Conservation (phyloP, 495 filamentous ascomycete species). For the Cercophora scortea region DNA sequence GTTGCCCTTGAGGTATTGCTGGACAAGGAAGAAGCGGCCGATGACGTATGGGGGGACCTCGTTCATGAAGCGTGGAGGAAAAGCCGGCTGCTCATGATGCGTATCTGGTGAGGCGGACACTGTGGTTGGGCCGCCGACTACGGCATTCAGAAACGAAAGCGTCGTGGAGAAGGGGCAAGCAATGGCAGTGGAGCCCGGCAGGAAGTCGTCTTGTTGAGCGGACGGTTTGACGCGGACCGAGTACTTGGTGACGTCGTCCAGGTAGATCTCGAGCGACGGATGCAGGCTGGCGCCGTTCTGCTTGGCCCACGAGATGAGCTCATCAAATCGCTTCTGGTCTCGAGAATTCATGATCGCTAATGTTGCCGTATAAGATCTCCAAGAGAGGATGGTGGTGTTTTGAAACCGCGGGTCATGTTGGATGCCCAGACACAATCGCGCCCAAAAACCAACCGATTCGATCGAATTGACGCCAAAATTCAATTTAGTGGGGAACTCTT, state of each 20-base stretch:
- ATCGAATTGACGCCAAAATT: too few relatives aligned
- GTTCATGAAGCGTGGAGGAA: constrained; percentile 31
- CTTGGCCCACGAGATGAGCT: constrained; percentile 27
- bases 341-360: too few relatives aligned
- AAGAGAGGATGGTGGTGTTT: too few relatives aligned
- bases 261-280: constrained; percentile 35
- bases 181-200: constrained; percentile 26
- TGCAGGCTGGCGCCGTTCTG: constrained; percentile 30
- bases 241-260: constrained; percentile 31
- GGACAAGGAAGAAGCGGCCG: constrained; percentile 41
- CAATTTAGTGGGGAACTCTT: too few relatives aligned
- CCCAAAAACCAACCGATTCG: too few relatives aligned
- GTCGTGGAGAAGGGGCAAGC: constrained; percentile 30
- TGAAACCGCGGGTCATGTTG: too few relatives aligned
- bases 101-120: not conserved
- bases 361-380: too few relatives aligned
- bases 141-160: constrained; percentile 37
- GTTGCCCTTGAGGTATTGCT: constrained; percentile 36
- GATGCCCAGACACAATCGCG: too few relatives aligned
- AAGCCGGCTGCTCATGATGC: constrained; percentile 7
- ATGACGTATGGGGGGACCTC: constrained; percentile 34
- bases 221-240: constrained; percentile 35
- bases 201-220: not conserved
- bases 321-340: constrained; percentile 11
- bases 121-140: constrained; percentile 20